Conservation (phyloP, 192 early-diverging fungal species). For the Coemansia sp. region DNA sequence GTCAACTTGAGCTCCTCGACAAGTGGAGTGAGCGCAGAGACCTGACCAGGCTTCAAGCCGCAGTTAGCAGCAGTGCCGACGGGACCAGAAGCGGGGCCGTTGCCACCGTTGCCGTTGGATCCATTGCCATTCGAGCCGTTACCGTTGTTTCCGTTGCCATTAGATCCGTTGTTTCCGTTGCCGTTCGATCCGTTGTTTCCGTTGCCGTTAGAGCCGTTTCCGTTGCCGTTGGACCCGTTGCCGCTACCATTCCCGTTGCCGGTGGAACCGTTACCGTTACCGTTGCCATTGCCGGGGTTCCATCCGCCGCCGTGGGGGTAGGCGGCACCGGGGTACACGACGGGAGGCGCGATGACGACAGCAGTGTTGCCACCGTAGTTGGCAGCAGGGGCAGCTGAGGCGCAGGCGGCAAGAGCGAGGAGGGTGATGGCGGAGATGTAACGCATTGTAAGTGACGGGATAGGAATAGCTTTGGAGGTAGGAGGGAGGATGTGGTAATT, state of each 20-base stretch:
- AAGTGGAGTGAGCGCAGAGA: constrained; percentile 42
- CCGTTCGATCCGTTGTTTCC: constrained; percentile 11
- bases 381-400: constrained; percentile 24
- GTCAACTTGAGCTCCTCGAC: constrained; percentile 48
- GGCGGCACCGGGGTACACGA: constrained; percentile 3
- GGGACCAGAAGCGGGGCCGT: constrained; percentile 17
- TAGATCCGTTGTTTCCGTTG: neutral
- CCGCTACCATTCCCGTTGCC: constrained; percentile 11
- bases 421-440: constrained; percentile 26
- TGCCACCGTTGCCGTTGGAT: constrained; percentile 4
- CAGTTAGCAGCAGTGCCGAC: constrained; percentile 37
- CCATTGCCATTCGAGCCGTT: constrained; percentile 25
- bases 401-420: constrained; percentile 28
- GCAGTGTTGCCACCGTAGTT: constrained; percentile 35
- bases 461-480: neutral
- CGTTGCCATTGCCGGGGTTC: neutral
- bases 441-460: constrained; percentile 24
- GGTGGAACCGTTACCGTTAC: constrained; percentile 10
- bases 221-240: constrained; percentile 4
- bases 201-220: neutral
- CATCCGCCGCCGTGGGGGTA: constrained; percentile 23
- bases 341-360: constrained; percentile 23
- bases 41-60: constrained; percentile 37
- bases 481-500: neutral
- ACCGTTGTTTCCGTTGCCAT: neutral